Percentiles rank a stretch among this genome's conserved stretches.
Conservation (phyloP, 2,329 filamentous ascomycete genomes). For the Fusarium incarnatum region DNA sequence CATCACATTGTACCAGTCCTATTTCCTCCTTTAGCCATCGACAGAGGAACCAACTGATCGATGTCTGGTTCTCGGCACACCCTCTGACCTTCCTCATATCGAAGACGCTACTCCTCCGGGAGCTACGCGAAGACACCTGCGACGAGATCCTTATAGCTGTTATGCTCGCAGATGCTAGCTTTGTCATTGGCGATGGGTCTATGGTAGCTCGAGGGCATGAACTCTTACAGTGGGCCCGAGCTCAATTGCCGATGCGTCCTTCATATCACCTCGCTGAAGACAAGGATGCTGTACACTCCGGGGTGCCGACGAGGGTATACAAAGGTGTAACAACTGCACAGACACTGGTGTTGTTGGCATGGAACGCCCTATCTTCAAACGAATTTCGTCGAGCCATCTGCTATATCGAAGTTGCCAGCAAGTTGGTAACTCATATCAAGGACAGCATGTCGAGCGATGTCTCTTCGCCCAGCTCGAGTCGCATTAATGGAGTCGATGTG, state of each 20-base stretch:
- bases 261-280: constrained; percentile 34
- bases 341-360: constrained; percentile 52
- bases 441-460: constrained; percentile 46
- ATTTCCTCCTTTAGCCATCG: constrained; percentile 48
- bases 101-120: constrained; percentile 55
- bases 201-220: constrained; percentile 47
- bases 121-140: constrained; percentile 54
- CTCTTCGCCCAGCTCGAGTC: constrained; percentile 48
- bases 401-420: constrained; percentile 51
- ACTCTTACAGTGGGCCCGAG: constrained; percentile 51
- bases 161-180: constrained; percentile 55
- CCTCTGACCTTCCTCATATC: constrained; percentile 56
- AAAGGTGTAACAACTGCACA: constrained; percentile 51
- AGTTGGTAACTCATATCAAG: constrained; percentile 49
- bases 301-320: constrained; percentile 50
- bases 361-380: constrained; percentile 51
- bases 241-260: constrained; percentile 49
- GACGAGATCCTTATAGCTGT: constrained; percentile 54
- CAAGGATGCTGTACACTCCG: constrained; percentile 42
- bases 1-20: constrained; percentile 44
- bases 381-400: constrained; percentile 52
- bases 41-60: constrained; percentile 53
- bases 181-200: constrained; percentile 48
- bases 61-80: constrained; percentile 57
- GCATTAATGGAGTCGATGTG: constrained; percentile 57